A percentile compares a stretch with the other conserved stretches of the same genome.
These are phyloP conservation scores for Lentinula raphanica DNA, from an alignment of 768 basidiomycete species.

Conservation along the genomic window DNA sequence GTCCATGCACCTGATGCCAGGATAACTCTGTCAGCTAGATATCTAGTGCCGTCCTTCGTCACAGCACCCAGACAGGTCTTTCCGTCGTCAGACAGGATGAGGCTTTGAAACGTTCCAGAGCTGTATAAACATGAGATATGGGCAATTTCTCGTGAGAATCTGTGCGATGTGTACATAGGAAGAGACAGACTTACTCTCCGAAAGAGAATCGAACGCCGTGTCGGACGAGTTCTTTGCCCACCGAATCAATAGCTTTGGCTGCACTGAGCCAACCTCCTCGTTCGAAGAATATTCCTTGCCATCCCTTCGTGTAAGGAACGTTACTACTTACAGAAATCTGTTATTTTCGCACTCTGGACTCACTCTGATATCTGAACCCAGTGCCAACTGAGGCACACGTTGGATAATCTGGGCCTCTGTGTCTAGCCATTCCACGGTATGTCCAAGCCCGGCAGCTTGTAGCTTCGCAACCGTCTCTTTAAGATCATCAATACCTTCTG, in stretches of 20 bases:
- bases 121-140: background rate
- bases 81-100: conserved; percentile 3
- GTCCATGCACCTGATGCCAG: conserved; percentile 5
- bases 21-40: conserved; percentile 5
- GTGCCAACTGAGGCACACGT: conserved; percentile 3
- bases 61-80: conserved; percentile 1
- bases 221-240: background rate
- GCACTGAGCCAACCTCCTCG: conserved; percentile 4
- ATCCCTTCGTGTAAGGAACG: background rate
- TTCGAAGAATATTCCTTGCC: conserved; percentile 4
- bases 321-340: too few relatives aligned
- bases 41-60: conserved; percentile 1
- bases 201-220: conserved; percentile 3
- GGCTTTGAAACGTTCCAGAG: background rate
- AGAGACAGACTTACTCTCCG: conserved; percentile 7
- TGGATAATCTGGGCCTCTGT: background rate
- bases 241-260: conserved; percentile 3
- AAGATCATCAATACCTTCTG: background rate
- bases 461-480: background rate
- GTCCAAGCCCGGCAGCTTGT: background rate
- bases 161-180: too few relatives aligned
- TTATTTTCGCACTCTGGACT: too few relatives aligned
- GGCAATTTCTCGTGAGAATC: background rate
- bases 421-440: conserved; percentile 6
- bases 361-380: background rate